Evolutionary conservation across 2,329 filamentous ascomycete genomes (phyloP).

Genomic region (Colletotrichum filicis): DNA sequence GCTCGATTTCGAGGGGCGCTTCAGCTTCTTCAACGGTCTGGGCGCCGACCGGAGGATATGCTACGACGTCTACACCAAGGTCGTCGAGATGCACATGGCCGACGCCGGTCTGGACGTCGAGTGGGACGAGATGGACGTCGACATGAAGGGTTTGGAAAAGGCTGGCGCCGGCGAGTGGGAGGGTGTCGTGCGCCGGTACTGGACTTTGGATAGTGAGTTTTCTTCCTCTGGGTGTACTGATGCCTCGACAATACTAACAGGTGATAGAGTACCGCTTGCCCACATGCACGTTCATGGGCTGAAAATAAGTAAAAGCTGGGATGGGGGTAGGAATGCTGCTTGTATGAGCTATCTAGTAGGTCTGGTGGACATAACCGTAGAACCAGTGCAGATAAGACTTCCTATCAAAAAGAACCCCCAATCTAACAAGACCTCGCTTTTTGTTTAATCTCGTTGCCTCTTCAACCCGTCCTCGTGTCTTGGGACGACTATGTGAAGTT

Average conservation of each 20-base stretch:
- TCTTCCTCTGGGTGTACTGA: not conserved
- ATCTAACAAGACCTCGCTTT: conserved; percentile 28
- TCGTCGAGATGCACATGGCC: conserved; percentile 89
- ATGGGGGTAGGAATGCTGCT: conserved; percentile 4
- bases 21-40: conserved; percentile 91
- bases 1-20: conserved; percentile 77
- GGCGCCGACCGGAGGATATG: conserved; percentile 92
- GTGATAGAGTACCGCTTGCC: conserved; percentile 75
- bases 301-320: conserved; percentile 36
- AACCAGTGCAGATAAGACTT: conserved; percentile 24
- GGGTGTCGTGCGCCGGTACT: conserved; percentile 88
- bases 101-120: conserved; percentile 92
- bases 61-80: conserved; percentile 95
- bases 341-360: conserved; percentile 26
- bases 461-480: conserved; percentile 16
- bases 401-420: conserved; percentile 38
- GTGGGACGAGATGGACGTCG: conserved; percentile 83
- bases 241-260: conserved; percentile 5
- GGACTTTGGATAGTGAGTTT: conserved; percentile 79
- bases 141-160: conserved; percentile 71
- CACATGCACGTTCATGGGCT: conserved; percentile 78
- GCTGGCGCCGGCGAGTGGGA: conserved; percentile 84
- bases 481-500: conserved; percentile 59
- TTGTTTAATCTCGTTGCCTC: conserved; percentile 36
- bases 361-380: conserved; percentile 21